Evolutionary conservation across 352 stramenopile genomes (phyloP).

Genomic region (Phytopythium helicoides): DNA sequence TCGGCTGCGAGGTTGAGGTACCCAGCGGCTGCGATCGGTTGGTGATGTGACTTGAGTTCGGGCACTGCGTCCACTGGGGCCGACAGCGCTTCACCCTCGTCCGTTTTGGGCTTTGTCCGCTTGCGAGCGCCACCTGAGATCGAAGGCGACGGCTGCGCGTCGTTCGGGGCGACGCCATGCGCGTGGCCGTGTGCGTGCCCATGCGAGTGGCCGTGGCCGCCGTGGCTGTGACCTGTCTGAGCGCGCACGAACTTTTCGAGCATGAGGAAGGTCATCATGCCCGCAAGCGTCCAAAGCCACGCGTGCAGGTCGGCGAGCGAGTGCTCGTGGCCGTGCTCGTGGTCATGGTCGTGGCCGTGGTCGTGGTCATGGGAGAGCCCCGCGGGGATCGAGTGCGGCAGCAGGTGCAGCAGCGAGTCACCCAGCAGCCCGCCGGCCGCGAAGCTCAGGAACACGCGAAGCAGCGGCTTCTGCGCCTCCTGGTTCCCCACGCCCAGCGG

Average conservation of each 20-base stretch:
- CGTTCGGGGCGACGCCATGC: conserved; percentile 6
- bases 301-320: conserved; percentile 59
- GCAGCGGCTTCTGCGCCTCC: conserved; percentile 61
- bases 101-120: conserved; percentile 23
- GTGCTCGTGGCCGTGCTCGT: conserved; percentile 54
- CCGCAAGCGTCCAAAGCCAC: conserved; percentile 75
- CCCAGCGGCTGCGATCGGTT: conserved; percentile 71
- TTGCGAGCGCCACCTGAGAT: conserved; percentile 34
- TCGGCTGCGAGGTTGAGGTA: conserved; percentile 92
- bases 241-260: conserved; percentile 81
- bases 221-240: conserved; percentile 41
- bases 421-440: conserved; percentile 84
- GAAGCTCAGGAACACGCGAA: conserved; percentile 88
- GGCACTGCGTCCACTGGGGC: conserved; percentile 12
- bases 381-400: conserved; percentile 82
- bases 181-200: conserved; percentile 24
- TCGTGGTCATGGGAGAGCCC: conserved; percentile 16
- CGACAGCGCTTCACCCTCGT: conserved; percentile 27
- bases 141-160: conserved; percentile 1
- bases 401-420: conserved; percentile 88
- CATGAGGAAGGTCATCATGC: conserved; percentile 75
- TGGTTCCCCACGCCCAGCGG: conserved; percentile 53
- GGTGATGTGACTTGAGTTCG: conserved; percentile 17
- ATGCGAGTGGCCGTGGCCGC: conserved; percentile 35
- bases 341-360: conserved; percentile 30